Evolutionary conservation across 2,329 filamentous ascomycete genomes (phyloP).

Genomic region (Trichoderma semiorbis): DNA sequence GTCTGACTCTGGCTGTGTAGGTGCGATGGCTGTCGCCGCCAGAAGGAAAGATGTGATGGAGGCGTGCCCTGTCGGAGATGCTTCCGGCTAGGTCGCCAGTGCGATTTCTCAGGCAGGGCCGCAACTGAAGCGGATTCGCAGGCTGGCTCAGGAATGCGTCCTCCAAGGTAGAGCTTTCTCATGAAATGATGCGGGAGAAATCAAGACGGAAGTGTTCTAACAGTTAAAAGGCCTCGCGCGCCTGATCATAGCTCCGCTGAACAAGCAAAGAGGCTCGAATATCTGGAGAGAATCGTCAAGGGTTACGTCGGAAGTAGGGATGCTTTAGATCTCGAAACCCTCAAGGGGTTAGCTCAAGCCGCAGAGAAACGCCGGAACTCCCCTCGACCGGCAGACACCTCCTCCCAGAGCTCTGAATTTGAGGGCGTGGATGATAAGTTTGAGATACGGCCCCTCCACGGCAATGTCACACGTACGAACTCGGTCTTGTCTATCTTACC

Average conservation of each 20-base stretch:
- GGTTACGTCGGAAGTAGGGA: constrained; percentile 14
- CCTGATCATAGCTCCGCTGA: constrained; percentile 6
- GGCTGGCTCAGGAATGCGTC: neutral
- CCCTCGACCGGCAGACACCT: neutral
- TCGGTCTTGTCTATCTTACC: neutral
- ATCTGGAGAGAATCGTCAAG: constrained; percentile 17
- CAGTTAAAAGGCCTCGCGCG: neutral
- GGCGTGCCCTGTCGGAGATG: constrained; percentile 53
- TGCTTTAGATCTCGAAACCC: constrained; percentile 19
- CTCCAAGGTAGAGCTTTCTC: neutral
- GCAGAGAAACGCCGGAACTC: neutral
- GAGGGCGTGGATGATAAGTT: constrained; percentile 23
- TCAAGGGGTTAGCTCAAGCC: constrained; percentile 13
- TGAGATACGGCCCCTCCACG: neutral
- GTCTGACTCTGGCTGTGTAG: constrained; percentile 29
- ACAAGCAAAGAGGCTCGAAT: constrained; percentile 17
- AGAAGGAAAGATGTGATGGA: constrained; percentile 56
- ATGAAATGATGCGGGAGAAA: neutral
- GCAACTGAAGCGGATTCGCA: constrained; percentile 15
- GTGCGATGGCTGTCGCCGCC: constrained; percentile 52
- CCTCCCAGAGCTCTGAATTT: constrained; percentile 22
- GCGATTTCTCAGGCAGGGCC: constrained; percentile 30
- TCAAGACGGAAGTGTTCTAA: neutral
- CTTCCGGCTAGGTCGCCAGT: constrained; percentile 45
- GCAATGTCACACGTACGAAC: constrained; percentile 14